Percentiles rank a stretch among this genome's conserved stretches.
Conservation (phyloP, 148 eudicot genomes). For the Pharnaceum exiguum region DNA sequence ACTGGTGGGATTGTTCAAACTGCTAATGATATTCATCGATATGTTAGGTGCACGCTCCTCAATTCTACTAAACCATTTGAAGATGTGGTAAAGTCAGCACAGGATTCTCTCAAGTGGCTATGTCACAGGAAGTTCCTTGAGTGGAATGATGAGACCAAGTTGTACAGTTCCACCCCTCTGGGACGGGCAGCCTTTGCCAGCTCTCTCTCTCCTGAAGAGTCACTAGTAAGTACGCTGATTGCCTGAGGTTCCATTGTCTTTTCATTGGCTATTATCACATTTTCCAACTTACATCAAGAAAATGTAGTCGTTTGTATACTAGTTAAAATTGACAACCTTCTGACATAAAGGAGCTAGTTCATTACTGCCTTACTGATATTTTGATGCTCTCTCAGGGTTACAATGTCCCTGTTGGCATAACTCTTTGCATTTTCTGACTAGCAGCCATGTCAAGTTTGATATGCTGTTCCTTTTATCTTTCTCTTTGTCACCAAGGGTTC, state of each 20-base stretch:
- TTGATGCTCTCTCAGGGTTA: background rate
- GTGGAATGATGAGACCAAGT: conserved; percentile 92
- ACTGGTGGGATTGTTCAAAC: conserved; percentile 98
- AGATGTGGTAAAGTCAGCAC: conserved; percentile 96
- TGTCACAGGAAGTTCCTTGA: conserved; percentile 89
- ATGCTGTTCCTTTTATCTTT: background rate
- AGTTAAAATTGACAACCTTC: no score
- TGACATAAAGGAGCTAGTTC: no score
- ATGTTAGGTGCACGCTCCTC: conserved; percentile 94
- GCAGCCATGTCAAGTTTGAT: background rate
- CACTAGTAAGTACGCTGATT: conserved; percentile 68
- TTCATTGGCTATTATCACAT: no score
- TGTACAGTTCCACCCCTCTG: conserved; percentile 84
- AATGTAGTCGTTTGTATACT: no score
- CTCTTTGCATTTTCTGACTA: background rate
- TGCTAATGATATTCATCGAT: conserved; percentile 91
- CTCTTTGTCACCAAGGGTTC: background rate
- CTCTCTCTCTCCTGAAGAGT: conserved; percentile 92
- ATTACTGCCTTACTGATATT: background rate
- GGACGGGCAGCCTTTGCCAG: conserved; percentile 98
- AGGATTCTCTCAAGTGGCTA: conserved; percentile 92
- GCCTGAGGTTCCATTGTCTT: no score
- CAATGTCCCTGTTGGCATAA: background rate
- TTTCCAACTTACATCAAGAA: no score
- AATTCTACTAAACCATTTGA: conserved; percentile 96